Conservation (phyloP, 257 asterid genomes). For the Gentiana macrophylla region DNA sequence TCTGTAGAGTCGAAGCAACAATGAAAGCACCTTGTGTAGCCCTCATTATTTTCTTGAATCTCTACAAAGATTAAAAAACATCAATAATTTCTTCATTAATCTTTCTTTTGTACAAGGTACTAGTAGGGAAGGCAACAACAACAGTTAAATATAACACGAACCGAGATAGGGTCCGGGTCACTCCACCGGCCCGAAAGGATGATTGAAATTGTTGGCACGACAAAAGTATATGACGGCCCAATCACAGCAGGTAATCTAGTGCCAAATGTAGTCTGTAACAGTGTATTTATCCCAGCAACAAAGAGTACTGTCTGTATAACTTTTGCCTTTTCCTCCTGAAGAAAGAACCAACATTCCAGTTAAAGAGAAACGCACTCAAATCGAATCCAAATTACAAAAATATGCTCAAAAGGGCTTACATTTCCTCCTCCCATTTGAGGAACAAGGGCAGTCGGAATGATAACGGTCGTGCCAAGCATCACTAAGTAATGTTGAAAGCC, state of each 20-base stretch:
- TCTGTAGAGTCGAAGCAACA: slow-evolving; percentile 73
- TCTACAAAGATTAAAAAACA: slow-evolving; percentile 21
- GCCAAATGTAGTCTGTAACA: slow-evolving; percentile 65
- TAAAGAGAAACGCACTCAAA: background rate
- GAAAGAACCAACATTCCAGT: background rate
- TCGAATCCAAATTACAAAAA: slow-evolving; percentile 4
- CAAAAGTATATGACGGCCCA: slow-evolving; percentile 90
- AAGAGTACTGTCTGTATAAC: slow-evolving; percentile 78
- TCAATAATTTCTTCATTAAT: no score
- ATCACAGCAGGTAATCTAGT: slow-evolving; percentile 81
- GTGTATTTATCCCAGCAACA: slow-evolving; percentile 77
- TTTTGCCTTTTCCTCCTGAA: slow-evolving; percentile 76
- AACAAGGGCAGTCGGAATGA: slow-evolving; percentile 72
- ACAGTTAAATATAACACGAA: slow-evolving; percentile 18
- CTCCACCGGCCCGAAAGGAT: slow-evolving; percentile 80
- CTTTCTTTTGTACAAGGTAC: background rate
- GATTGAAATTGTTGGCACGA: slow-evolving; percentile 83
- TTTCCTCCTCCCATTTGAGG: slow-evolving; percentile 98
- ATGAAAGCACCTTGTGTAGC: slow-evolving; percentile 86
- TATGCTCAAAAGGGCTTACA: slow-evolving; percentile 30
- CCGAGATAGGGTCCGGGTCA: slow-evolving; percentile 74
- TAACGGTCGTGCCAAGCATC: slow-evolving; percentile 74
- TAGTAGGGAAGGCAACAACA: background rate
- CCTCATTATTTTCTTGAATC: slow-evolving; percentile 72
- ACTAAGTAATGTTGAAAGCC: slow-evolving; percentile 85